A percentile compares a stretch with the other conserved stretches of the same genome.
Conservation (phyloP, 345 rosid genomes). For the Camelina neglecta region DNA sequence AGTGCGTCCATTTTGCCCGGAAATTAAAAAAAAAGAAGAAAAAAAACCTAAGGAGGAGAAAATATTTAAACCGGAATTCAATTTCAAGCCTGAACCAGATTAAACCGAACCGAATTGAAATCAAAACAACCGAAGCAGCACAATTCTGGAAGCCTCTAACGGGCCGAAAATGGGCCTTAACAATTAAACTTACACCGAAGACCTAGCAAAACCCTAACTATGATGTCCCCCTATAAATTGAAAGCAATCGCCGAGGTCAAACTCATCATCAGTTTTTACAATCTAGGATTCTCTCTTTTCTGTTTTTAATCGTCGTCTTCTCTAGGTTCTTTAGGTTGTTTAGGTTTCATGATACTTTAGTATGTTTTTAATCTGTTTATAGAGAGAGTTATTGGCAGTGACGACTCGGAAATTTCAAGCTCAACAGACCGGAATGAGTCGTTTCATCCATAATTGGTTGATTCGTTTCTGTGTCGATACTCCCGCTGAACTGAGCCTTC, state of each 20-base stretch:
- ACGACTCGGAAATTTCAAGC: constrained; percentile 85
- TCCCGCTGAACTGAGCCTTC: constrained; percentile 48
- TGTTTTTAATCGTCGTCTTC: no score
- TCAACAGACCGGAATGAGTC: constrained; percentile 99
- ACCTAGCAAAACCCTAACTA: constrained; percentile 36
- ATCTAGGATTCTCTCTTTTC: constrained; percentile 1
- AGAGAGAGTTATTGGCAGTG: neutral
- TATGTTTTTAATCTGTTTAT: neutral
- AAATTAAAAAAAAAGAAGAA: neutral
- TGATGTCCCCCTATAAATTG: neutral
- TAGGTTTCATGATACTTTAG: neutral
- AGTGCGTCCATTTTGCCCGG: constrained; percentile 62
- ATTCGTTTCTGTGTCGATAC: constrained; percentile 47
- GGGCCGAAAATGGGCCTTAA: constrained; percentile 33
- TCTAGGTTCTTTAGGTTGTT: no score
- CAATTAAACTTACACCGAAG: neutral
- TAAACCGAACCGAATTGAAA: neutral
- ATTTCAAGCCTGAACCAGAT: neutral
- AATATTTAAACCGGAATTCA: neutral
- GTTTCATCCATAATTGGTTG: constrained; percentile 48
- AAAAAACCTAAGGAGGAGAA: neutral
- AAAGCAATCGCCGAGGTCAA: neutral
- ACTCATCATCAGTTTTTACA: neutral
- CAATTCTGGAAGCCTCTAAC: neutral
- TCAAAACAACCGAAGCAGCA: neutral